Base-by-base conservation (phyloP, 2,329 filamentous ascomycete genomes). In the Neonectria neomacrospora region DNA sequence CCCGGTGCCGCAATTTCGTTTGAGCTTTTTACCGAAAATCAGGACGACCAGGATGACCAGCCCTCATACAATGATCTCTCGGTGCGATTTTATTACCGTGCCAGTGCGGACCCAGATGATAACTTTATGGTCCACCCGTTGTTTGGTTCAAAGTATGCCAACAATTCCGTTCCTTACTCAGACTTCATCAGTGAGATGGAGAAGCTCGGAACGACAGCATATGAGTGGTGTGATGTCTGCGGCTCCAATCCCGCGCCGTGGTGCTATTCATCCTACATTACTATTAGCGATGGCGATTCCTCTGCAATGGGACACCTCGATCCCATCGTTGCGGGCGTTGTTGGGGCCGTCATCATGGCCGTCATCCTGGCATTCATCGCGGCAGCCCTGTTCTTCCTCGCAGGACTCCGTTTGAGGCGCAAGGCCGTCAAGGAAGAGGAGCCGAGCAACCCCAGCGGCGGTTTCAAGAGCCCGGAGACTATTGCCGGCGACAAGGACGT, bases 1-100 rank as follows among this genome's bases (percentile, higher is more conserved):
- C 92, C 93, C 39, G 93, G 93, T 0, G 90, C 89, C 1, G 85
- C 87, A 42, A 90, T 97, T 84, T 81, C 86, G 0, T 94, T 96
- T 74, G 94, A 97, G 79, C 76, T 89, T 18, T 75, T 81, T 34
- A 75, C 77, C 11, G 66, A 75, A 16, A 61, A 75, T 20, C 45
- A 66, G 3, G 57, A 68, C 5, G 59, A 61, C 45, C 63, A 55
- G 55, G 67, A 42, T 66, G 67, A 26, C 23, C 63, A 62, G 61
- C 80, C 81, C 0, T 50, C 66, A 2, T 59, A 68, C 0, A 71
- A 78, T 10, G 78, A 84, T 20, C 76, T 88, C 16, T 80, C 76
- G 60, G 82, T 89, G 5, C 83, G 86, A n/a, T 87, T 89, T 72
- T 74, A 84, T 3, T 89, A 87, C 76, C 82, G 84, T 32, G 82